Evolutionary conservation across 2,329 filamentous ascomycete species (phyloP).

Genomic region (Scedosporium boydii): DNA sequence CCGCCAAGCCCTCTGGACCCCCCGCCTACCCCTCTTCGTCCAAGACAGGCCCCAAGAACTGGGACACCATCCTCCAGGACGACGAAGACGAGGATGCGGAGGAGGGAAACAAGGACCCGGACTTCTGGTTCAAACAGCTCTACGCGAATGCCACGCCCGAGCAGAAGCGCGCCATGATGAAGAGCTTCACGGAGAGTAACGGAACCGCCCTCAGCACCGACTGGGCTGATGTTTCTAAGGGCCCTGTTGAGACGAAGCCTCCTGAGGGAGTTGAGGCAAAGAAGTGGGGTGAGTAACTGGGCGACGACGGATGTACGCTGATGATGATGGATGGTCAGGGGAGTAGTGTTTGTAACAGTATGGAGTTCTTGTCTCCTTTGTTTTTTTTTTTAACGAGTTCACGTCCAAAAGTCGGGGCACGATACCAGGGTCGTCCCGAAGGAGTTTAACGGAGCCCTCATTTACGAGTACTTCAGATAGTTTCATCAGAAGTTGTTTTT

Average conservation of each 20-base stretch:
- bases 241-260: constrained; percentile 61
- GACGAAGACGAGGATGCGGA: constrained; percentile 49
- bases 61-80: constrained; percentile 63
- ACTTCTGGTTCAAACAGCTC: constrained; percentile 82
- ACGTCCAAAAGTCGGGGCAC: background rate
- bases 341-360: background rate
- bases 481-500: background rate
- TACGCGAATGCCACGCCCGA: constrained; percentile 71
- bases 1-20: background rate
- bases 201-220: constrained; percentile 88
- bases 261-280: constrained; percentile 72
- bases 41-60: constrained; percentile 74
- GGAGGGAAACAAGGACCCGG: constrained; percentile 49
- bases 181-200: constrained; percentile 90
- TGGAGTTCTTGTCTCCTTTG: background rate
- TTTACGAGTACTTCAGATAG: background rate
- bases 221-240: constrained; percentile 71
- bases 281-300: constrained; percentile 44
- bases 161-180: constrained; percentile 89
- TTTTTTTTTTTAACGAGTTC: no score
- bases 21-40: constrained; percentile 83
- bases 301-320: background rate
- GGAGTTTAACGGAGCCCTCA: background rate
- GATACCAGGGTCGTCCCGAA: background rate
- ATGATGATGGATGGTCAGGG: background rate